These are phyloP conservation scores for Keithomyces neogunnii DNA, from an alignment of 2,329 filamentous ascomycete species.

Conservation along the genomic window DNA sequence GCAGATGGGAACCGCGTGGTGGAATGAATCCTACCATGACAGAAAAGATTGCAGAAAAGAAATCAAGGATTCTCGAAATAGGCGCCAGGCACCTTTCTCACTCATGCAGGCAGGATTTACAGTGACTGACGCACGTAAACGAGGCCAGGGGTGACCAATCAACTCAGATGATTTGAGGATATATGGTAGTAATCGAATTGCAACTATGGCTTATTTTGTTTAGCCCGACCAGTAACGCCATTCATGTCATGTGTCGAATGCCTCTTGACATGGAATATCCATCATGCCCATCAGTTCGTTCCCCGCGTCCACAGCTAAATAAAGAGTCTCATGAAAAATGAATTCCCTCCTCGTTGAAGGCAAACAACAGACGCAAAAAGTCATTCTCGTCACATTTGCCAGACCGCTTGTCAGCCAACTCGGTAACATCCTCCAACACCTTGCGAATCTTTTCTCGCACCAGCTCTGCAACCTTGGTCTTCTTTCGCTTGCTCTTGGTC, in stretches of 20 bases:
- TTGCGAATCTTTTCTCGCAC: conserved; percentile 82
- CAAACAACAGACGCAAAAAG: conserved; percentile 70
- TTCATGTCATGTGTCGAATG: neutral
- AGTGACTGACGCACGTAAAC: too few relatives aligned
- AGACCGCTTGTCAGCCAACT: conserved; percentile 71
- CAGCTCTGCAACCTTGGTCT: conserved; percentile 70
- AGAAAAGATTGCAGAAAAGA: neutral
- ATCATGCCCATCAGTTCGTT: neutral
- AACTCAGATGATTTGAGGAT: too few relatives aligned
- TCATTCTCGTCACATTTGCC: conserved; percentile 88
- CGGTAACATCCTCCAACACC: conserved; percentile 73
- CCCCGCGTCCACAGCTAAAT: neutral
- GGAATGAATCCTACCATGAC: neutral
- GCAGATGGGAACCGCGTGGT: too few relatives aligned
- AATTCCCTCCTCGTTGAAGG: conserved; percentile 87
- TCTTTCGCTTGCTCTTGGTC: conserved; percentile 63
- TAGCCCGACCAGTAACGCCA: conserved; percentile 2
- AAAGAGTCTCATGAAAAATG: conserved; percentile 61
- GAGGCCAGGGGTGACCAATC: too few relatives aligned
- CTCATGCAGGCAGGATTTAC: neutral
- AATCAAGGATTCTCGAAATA: neutral
- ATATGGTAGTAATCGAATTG: too few relatives aligned
- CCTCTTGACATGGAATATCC: neutral
- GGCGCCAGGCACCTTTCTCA: neutral
- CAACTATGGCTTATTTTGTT: neutral